Percentiles rank a stretch among this genome's conserved stretches.
These are phyloP conservation scores for Pleurotus giganteus DNA, from an alignment of 768 basidiomycete species.

Conservation along the genomic window DNA sequence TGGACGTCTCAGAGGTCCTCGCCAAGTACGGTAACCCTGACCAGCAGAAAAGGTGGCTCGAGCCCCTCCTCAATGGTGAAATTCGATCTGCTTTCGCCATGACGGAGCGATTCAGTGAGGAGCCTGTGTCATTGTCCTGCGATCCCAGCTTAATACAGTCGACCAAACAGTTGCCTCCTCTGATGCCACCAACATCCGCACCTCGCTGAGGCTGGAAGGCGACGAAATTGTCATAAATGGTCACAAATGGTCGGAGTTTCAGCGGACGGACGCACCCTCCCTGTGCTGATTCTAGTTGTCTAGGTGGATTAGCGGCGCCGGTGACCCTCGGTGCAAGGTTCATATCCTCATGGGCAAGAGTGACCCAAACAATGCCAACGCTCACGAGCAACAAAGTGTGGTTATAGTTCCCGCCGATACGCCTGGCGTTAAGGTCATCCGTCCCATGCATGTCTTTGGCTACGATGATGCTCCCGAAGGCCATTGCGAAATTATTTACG, in stretches of 20 bases:
- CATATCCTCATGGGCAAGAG: slow-evolving; percentile 97
- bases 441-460: slow-evolving; percentile 93
- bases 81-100: slow-evolving; percentile 95
- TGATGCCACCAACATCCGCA: slow-evolving; percentile 93
- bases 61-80: slow-evolving; percentile 86
- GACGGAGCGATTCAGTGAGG: slow-evolving; percentile 87
- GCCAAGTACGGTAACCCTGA: slow-evolving; percentile 90
- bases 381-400: slow-evolving; percentile 87
- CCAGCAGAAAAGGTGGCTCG: slow-evolving; percentile 89
- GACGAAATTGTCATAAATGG: slow-evolving; percentile 91
- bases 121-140: background rate
- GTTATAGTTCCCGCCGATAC: slow-evolving; percentile 90
- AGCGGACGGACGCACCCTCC: background rate
- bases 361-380: slow-evolving; percentile 75
- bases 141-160: slow-evolving; percentile 10
- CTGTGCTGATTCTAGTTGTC: background rate
- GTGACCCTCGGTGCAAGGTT: slow-evolving; percentile 84
- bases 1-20: slow-evolving; percentile 75
- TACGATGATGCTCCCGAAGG: slow-evolving; percentile 97
- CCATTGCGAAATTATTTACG: slow-evolving; percentile 93
- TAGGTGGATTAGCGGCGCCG: slow-evolving; percentile 98
- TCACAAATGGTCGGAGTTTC: slow-evolving; percentile 78
- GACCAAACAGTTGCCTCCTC: slow-evolving; percentile 73
- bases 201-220: slow-evolving; percentile 80
- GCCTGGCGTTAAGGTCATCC: slow-evolving; percentile 83